phyloP scores from a whole-genome alignment of 2,329 filamentous ascomycete genomes.

The Cladobotryum mycophilum region DNA sequence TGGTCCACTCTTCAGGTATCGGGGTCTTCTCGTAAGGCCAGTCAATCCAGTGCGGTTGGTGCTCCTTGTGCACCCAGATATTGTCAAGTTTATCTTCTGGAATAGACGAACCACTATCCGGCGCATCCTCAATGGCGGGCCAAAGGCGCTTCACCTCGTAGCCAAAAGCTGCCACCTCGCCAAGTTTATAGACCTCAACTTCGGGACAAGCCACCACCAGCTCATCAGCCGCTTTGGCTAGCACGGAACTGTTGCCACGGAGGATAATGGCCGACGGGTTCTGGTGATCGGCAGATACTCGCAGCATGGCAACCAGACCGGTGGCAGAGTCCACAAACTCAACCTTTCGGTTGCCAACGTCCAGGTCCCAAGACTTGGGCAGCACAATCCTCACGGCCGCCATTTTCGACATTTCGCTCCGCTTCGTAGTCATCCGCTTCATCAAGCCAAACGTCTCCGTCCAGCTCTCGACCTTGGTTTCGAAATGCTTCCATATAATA shows the following conservation, averaged over 20 bases:
- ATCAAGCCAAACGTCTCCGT: slow-evolving; percentile 32
- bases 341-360: slow-evolving; percentile 27
- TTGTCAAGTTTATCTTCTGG: slow-evolving; percentile 18
- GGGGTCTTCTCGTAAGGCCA: slow-evolving; percentile 34
- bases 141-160: slow-evolving; percentile 31
- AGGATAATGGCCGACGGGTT: slow-evolving; percentile 26
- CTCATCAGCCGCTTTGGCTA: slow-evolving; percentile 30
- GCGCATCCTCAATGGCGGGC: slow-evolving; percentile 26
- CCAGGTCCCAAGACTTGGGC: slow-evolving; percentile 28
- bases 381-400: slow-evolving; percentile 32
- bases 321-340: slow-evolving; percentile 30
- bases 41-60: slow-evolving; percentile 24
- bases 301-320: slow-evolving; percentile 26
- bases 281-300: slow-evolving; percentile 26
- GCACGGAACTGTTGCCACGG: slow-evolving; percentile 24
- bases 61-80: slow-evolving; percentile 32
- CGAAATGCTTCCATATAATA: slow-evolving; percentile 25
- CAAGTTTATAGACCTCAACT: slow-evolving; percentile 31
- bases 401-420: slow-evolving; percentile 26
- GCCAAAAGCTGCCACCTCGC: slow-evolving; percentile 28
- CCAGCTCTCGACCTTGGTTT: slow-evolving; percentile 32
- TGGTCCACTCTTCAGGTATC: slow-evolving; percentile 36
- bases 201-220: slow-evolving; percentile 24
- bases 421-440: slow-evolving; percentile 29
- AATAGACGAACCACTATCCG: slow-evolving; percentile 19